Evolutionary conservation across 2,329 filamentous ascomycete species (phyloP), one percentile per base, ranked within the genome.

Genomic region (Arachnopeziza araneosa): DNA sequence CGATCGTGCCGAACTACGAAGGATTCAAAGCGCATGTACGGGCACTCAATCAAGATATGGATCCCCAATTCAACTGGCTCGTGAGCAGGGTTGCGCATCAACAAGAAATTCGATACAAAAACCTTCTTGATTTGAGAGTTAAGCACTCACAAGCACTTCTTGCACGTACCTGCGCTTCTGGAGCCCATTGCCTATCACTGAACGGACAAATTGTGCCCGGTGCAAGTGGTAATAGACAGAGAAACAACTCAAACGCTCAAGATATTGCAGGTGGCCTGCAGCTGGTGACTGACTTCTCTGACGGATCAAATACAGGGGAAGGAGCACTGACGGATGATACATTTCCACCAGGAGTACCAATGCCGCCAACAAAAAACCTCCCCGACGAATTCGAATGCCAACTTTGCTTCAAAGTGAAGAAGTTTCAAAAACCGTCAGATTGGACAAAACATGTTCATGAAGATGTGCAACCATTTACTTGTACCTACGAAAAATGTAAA

Each of bases 391-490:
- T 96, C 63, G 93, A 97, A 76, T 97, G 93, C 67, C 88, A 89
- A 48, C 78, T 96, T 23, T 96, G 93, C 76, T 96, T 91, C 77
- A 85, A 87, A 67, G 82, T 86, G 56, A 96, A 95, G 78, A 91
- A 86, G 68, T 92, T 95, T 68, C 84, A 87, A 68, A 96, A 96
- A 73, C 93, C 92, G 19, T 96, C 92, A 0, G 93, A 97, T 74
- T 97, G 93, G 93, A 96, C 92, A 1, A 96, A 97, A 73, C 93
- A 97, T 70, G 90, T 97, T 0, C 91, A 96, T 68, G 93, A 96
- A 74, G 93, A 97, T 71, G 85, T 96, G 0, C 90, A 95, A 71
- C 93, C 93, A 0, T 96, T 96, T 67, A 96, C 91, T 2, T 97
- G 93, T 75, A 96, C 92, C 0, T 96, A 93, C 77, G 85, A 89